Evolutionary conservation across 2,329 filamentous ascomycete genomes (phyloP).

Genomic region (Paraphaeosphaeria minitans): DNA sequence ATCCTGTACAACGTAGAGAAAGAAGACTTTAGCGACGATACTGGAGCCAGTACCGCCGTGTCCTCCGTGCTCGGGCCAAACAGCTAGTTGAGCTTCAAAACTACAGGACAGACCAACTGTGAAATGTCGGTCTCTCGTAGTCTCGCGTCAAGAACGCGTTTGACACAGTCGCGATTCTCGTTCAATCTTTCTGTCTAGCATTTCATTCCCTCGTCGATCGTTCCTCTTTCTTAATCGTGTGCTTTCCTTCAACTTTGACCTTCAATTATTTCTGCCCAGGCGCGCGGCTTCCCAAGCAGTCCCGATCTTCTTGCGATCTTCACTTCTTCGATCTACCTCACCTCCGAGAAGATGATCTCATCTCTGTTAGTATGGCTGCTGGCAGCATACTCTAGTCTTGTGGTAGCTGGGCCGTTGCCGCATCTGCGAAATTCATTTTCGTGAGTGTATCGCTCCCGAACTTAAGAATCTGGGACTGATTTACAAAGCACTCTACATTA

Average conservation of each 20-base stretch:
- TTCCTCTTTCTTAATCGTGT: conserved; percentile 39
- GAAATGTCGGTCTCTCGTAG: conserved; percentile 29
- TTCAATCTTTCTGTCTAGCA: conserved; percentile 26
- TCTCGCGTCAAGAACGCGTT: conserved; percentile 26
- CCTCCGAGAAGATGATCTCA: conserved; percentile 34
- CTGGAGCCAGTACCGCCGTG: conserved; percentile 38
- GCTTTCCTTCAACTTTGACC: conserved; percentile 21
- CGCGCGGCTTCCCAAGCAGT: conserved; percentile 21
- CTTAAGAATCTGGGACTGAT: conserved; percentile 15
- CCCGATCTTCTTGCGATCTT: conserved; percentile 19
- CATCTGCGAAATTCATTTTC: conserved; percentile 25
- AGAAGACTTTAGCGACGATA: conserved; percentile 27
- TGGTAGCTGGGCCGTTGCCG: conserved; percentile 43
- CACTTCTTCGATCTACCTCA: conserved; percentile 26
- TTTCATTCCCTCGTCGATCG: conserved; percentile 36
- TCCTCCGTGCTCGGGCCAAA: conserved; percentile 42
- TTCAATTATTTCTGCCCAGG: conserved; percentile 26
- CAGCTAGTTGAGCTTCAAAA: conserved; percentile 48
- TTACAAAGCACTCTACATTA: conserved; percentile 32
- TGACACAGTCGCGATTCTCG: conserved; percentile 29
- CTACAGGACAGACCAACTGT: conserved; percentile 34
- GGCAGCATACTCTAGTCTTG: conserved; percentile 39
- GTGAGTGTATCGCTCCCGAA: conserved; percentile 27
- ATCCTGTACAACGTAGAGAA: conserved; percentile 31
- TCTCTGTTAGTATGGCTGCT: conserved; percentile 40